Conservation (phyloP, 176 grass and related monocot species). For the Cenchrus purpureus region DNA sequence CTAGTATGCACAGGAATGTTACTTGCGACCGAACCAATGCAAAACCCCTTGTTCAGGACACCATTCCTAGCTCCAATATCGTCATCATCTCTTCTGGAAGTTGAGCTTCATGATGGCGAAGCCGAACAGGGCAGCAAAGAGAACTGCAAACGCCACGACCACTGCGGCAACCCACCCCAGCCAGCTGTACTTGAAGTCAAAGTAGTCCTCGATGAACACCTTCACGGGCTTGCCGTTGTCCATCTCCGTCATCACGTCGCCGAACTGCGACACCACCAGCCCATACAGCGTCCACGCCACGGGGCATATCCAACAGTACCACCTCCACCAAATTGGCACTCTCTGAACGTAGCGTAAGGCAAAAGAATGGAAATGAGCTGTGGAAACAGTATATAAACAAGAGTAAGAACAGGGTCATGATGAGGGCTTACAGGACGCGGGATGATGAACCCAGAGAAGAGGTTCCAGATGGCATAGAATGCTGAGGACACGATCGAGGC, state of each 20-base stretch:
- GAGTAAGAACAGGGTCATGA: too few relatives aligned
- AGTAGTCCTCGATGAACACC: constrained; percentile 1
- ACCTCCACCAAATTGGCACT: constrained; percentile 28
- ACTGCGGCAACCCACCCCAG: background rate
- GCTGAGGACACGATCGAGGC: constrained; percentile 31
- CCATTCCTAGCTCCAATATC: background rate
- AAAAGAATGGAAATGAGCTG: too few relatives aligned
- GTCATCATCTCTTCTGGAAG: constrained; percentile 77
- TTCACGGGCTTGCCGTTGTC: background rate
- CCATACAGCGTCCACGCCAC: constrained; percentile 27
- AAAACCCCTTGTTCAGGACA: too few relatives aligned
- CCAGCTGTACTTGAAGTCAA: constrained; percentile 15
- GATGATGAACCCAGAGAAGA: constrained; percentile 53
- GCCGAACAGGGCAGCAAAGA: constrained; percentile 40
- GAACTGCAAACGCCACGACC: background rate
- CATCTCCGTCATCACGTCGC: background rate
- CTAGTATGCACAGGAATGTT: too few relatives aligned
- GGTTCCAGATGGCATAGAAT: constrained; percentile 52
- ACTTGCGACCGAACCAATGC: too few relatives aligned
- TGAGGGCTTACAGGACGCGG: constrained; percentile 36
- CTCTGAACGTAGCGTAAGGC: background rate
- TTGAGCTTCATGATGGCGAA: constrained; percentile 85
- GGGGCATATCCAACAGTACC: constrained; percentile 28
- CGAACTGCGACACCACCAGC: constrained; percentile 20
- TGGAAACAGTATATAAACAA: too few relatives aligned